Percentiles rank a stretch among this genome's conserved stretches.
Conservation (phyloP, 1,139 yeast species). For the Pichia sp. region DNA sequence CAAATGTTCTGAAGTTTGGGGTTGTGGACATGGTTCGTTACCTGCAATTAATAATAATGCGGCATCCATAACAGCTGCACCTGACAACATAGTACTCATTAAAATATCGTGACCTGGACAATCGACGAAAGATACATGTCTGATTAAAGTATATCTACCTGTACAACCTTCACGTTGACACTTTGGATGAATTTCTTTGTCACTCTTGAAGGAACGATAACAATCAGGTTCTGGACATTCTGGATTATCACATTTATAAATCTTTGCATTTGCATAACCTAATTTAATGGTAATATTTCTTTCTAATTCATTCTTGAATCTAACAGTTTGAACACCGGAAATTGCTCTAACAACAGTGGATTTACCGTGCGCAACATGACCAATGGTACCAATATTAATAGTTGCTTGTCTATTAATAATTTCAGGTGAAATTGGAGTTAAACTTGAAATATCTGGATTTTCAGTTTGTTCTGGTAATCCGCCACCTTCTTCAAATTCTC, state of each 20-base stretch:
- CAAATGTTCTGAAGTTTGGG: constrained; percentile 97
- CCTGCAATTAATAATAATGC: constrained; percentile 95
- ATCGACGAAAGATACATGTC: constrained; percentile 98
- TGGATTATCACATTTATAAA: constrained; percentile 85
- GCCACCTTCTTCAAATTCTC: constrained; percentile 96
- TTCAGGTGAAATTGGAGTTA: constrained; percentile 88
- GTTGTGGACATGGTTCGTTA: constrained; percentile 99
- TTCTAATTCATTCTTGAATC: constrained; percentile 97
- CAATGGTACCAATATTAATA: constrained; percentile 97
- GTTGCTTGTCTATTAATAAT: constrained; percentile 99
- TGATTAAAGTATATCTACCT: constrained; percentile 81
- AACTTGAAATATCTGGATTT: constrained; percentile 68
- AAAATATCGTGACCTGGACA: constrained; percentile 99
- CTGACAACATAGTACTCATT: constrained; percentile 99
- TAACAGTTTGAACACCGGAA: constrained; percentile 97
- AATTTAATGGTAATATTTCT: constrained; percentile 97
- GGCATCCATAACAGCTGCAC: constrained; percentile 99
- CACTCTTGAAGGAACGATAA: constrained; percentile 89
- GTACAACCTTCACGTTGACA: constrained; percentile 78
- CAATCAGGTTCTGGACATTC: constrained; percentile 92
- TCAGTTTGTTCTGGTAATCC: constrained; percentile 96
- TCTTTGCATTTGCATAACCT: constrained; percentile 98
- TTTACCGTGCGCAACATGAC: constrained; percentile 99
- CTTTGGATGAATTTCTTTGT: constrained; percentile 89
- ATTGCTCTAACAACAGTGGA: constrained; percentile 98